Percentiles rank a stretch among this genome's conserved stretches.
phyloP scores from a whole-genome alignment of 805 yeast genomes.

The Metschnikowia kofuensis region DNA sequence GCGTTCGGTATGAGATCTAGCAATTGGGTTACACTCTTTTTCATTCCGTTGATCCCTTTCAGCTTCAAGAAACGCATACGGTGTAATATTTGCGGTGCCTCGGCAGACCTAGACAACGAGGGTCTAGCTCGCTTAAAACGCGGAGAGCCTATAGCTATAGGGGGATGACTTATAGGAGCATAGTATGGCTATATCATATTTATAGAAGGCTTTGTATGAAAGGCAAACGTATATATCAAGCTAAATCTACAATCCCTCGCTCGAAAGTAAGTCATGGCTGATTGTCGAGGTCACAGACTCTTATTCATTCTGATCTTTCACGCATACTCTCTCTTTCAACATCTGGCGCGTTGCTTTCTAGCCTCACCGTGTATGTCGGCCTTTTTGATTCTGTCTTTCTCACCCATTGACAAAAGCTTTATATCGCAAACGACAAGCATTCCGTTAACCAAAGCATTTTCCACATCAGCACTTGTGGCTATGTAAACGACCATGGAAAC shows the following conservation, averaged over 20 bases:
- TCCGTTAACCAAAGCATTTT: constrained; percentile 12
- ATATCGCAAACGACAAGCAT: constrained; percentile 8
- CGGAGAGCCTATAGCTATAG: constrained; percentile 19
- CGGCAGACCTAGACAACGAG: constrained; percentile 15
- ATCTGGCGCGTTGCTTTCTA: constrained; percentile 10
- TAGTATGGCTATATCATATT: not conserved
- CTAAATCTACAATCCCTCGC: too few species aligned
- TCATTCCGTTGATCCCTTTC: constrained; percentile 18
- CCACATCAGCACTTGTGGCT: constrained; percentile 22
- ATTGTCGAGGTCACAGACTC: too few species aligned
- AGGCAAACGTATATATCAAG: too few species aligned
- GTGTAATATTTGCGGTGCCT: constrained; percentile 20
- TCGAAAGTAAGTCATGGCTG: too few species aligned
- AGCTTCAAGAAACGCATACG: constrained; percentile 13
- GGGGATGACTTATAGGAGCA: constrained; percentile 4
- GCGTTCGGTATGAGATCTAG: constrained; percentile 52
- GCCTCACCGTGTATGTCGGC: constrained; percentile 14
- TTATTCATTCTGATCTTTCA: too few species aligned
- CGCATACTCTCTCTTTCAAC: not conserved
- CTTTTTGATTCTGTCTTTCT: constrained; percentile 9
- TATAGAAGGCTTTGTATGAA: not conserved
- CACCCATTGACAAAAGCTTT: constrained; percentile 10
- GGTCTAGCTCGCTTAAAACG: constrained; percentile 13
- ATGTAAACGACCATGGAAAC: constrained; percentile 23
- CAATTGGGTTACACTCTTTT: constrained; percentile 40